Conservation (phyloP, 495 filamentous ascomycete species). For the Staphylotrichum tortipilum region DNA sequence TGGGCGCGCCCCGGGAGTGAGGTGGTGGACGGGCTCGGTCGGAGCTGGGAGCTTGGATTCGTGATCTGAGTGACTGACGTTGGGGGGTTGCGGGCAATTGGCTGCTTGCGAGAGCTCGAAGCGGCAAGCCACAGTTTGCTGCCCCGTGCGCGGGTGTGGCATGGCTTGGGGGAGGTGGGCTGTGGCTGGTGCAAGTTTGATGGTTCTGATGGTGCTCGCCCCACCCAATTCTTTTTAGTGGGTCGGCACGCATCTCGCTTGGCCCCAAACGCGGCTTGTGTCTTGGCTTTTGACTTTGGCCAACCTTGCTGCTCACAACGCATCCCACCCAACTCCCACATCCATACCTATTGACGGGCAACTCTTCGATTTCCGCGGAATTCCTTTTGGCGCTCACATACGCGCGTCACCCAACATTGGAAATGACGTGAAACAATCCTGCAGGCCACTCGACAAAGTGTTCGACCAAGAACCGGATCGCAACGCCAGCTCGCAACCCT, state of each 20-base stretch:
- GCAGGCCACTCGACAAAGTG: no score
- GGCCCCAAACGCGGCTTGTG: background rate
- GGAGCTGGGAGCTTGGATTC: no score
- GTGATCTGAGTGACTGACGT: conserved; percentile 11
- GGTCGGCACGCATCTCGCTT: no score
- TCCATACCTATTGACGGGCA: no score
- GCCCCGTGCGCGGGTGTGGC: background rate
- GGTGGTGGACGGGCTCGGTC: conserved; percentile 1
- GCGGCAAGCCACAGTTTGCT: conserved; percentile 7
- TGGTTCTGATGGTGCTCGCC: background rate
- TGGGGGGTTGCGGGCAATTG: conserved; percentile 5
- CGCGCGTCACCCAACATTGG: no score
- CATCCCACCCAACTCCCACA: no score
- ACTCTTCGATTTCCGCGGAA: no score
- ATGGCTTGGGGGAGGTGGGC: background rate
- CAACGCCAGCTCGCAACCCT: no score
- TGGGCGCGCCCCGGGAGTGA: conserved; percentile 5
- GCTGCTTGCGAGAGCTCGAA: conserved; percentile 4
- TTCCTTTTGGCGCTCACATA: no score
- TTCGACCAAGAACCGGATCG: no score
- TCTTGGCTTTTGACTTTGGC: background rate
- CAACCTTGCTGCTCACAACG: no score
- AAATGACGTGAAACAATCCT: conserved; percentile 13
- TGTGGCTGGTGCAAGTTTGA: background rate
- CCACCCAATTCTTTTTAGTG: conserved; percentile 6